Evolutionary conservation across 768 basidiomycete genomes (phyloP).

Genomic region (Termitomyces sp.): DNA sequence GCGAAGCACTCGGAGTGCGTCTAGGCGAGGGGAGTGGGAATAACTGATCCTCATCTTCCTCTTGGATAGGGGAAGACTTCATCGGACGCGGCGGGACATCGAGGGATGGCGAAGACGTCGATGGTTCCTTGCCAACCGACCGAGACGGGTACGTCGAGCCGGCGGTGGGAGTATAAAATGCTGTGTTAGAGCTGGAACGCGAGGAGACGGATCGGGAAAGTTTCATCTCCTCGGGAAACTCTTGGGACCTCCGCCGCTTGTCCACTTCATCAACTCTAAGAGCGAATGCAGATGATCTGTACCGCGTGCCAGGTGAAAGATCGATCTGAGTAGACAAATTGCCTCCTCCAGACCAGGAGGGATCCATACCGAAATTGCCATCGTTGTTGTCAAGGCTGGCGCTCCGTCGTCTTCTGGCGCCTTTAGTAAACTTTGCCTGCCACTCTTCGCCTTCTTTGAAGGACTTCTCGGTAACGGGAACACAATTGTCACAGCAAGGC

Average conservation of each 20-base stretch:
- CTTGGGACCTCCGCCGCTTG: conserved; percentile 44
- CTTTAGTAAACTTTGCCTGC: conserved; percentile 59
- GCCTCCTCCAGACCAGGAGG: neutral
- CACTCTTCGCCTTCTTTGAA: conserved; percentile 50
- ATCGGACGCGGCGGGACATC: conserved; percentile 13
- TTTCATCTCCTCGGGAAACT: conserved; percentile 20
- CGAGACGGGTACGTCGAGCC: conserved; percentile 5
- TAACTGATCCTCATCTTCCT: conserved; percentile 51
- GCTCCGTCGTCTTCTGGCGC: conserved; percentile 55
- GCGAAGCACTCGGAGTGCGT: conserved; percentile 42
- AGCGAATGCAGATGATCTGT: conserved; percentile 23
- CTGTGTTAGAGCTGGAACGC: conserved; percentile 7
- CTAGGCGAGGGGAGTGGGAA: conserved; percentile 58
- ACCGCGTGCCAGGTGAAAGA: conserved; percentile 7
- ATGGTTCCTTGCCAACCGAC: neutral
- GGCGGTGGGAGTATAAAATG: conserved; percentile 12
- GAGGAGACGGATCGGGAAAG: conserved; percentile 10
- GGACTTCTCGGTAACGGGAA: conserved; percentile 51
- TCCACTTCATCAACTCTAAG: conserved; percentile 65
- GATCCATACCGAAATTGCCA: conserved; percentile 10
- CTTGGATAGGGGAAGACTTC: conserved; percentile 37
- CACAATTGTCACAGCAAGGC: conserved; percentile 65
- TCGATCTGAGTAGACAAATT: conserved; percentile 22
- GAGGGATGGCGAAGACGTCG: conserved; percentile 6
- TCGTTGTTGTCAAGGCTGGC: conserved; percentile 32